Evolutionary conservation across 805 yeast genomes (phyloP), one percentile per base, ranked within the genome.

Genomic region (Monosporozyma servazzii): DNA sequence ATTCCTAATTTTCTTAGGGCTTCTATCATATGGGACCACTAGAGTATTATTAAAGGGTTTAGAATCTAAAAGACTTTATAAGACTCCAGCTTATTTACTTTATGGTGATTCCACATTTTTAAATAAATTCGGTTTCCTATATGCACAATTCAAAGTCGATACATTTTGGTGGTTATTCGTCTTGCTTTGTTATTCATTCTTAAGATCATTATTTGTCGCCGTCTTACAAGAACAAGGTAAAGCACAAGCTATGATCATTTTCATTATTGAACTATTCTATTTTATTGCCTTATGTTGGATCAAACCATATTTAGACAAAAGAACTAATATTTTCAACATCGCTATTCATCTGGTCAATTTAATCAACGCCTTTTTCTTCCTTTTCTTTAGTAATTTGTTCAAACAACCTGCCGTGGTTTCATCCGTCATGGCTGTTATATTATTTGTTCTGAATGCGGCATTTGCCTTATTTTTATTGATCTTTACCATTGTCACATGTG

Each of bases 291-390:
- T 89, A 27, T 82, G 89, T 62, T 78, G 80, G 77, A 71, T 77
- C 51, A 79, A 93, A 68, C 99, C 99, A 10, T 93, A 79, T 68
- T 82, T 93, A 90, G 97, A 93, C 71, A 88, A 85, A 69, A 78
- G 95, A 71, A 90, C 98, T 33, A 93, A 93, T 61, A 83, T 81
- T n/a, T 87, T 89, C 78, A 91, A 90, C 70, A 91, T 93, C 59
- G 77, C 86, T 47, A 87, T 91, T 59, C 82, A 88, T 39, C 77
- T 86, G 46, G 82, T 93, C 58, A 86, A 82, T 64, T 77, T 88
- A 51, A 70, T 91, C 62, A 93, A 93, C 68, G 79, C 96, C 1
- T 69, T 91, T 43, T 84, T 93, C 72, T 93, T 88, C 69, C 70
- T 89, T 71, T 90, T 93, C 71, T 93, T 88, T 73, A 86, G 96